Evolutionary conservation across 1,284 basidiomycete genomes (phyloP).

Genomic region (Melampsora larici-populina): DNA sequence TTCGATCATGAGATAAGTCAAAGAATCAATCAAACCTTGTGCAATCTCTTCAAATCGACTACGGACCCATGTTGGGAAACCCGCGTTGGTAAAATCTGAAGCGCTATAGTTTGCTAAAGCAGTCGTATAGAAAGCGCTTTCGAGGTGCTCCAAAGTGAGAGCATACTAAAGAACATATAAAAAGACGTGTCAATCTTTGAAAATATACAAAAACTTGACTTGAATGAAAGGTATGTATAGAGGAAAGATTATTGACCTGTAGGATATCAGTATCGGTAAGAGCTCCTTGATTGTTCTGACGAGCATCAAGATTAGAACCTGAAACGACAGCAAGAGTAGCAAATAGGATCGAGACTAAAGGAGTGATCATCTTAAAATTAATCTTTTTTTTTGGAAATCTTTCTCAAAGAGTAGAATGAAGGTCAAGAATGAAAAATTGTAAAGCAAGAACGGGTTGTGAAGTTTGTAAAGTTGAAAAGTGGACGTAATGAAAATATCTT

Average conservation of each 20-base stretch:
- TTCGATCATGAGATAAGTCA: too few species aligned
- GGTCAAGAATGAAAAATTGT: too few species aligned
- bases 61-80: conserved; percentile 52
- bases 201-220: neutral
- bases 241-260: neutral
- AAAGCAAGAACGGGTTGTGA: too few species aligned
- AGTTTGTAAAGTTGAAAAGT: too few species aligned
- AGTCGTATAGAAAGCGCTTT: conserved; percentile 62
- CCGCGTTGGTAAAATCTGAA: conserved; percentile 60
- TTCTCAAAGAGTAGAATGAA: too few species aligned
- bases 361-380: too few species aligned
- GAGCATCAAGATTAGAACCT: neutral
- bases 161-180: conserved; percentile 61
- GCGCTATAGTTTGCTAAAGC: conserved; percentile 46
- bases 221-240: too few species aligned
- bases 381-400: too few species aligned
- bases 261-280: conserved; percentile 2
- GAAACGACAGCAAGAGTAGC: neutral
- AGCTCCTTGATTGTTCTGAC: neutral
- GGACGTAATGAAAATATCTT: too few species aligned
- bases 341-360: too few species aligned
- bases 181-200: conserved; percentile 46
- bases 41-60: conserved; percentile 2
- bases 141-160: conserved; percentile 67
- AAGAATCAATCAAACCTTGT: neutral